Evolutionary conservation across 768 basidiomycete species (phyloP).

Genomic region (Lentinula boryana): DNA sequence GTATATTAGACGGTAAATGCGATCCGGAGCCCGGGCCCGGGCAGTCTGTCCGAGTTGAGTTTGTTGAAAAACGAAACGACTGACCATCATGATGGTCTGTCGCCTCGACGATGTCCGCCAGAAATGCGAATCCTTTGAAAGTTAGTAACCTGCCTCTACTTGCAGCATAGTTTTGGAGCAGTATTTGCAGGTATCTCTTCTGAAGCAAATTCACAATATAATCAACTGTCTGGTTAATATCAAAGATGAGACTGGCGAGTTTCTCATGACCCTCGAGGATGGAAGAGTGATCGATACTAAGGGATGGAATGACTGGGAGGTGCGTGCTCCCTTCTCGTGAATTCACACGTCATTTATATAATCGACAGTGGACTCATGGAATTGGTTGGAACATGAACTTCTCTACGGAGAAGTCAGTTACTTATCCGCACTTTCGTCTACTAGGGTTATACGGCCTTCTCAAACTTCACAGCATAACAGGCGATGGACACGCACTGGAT

Average conservation of each 20-base stretch:
- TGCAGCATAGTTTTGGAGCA: background rate
- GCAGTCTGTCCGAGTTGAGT: too few relatives aligned
- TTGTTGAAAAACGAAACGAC: too few relatives aligned
- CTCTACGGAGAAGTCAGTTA: background rate
- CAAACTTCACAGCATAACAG: constrained; percentile 35
- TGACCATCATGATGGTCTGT: background rate
- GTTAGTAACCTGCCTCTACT: background rate
- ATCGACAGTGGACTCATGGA: constrained; percentile 36
- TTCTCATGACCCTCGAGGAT: constrained; percentile 40
- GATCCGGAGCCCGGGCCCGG: too few relatives aligned
- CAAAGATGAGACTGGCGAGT: constrained; percentile 46
- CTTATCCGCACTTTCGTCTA: background rate
- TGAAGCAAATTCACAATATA: constrained; percentile 27
- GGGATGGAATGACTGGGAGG: constrained; percentile 55
- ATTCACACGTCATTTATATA: background rate
- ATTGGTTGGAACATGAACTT: constrained; percentile 20
- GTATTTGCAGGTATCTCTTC: constrained; percentile 7
- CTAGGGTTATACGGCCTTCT: constrained; percentile 35
- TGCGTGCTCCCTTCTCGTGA: constrained; percentile 10
- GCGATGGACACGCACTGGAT: constrained; percentile 28
- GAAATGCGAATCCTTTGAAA: constrained; percentile 26
- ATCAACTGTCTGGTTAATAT: constrained; percentile 44
- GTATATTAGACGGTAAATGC: too few relatives aligned
- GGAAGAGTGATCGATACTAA: constrained; percentile 52
- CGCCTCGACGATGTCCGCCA: constrained; percentile 20